Evolutionary conservation across 2,329 filamentous ascomycete species (phyloP).

Genomic region (Monilinia vaccinii-corymbosi): DNA sequence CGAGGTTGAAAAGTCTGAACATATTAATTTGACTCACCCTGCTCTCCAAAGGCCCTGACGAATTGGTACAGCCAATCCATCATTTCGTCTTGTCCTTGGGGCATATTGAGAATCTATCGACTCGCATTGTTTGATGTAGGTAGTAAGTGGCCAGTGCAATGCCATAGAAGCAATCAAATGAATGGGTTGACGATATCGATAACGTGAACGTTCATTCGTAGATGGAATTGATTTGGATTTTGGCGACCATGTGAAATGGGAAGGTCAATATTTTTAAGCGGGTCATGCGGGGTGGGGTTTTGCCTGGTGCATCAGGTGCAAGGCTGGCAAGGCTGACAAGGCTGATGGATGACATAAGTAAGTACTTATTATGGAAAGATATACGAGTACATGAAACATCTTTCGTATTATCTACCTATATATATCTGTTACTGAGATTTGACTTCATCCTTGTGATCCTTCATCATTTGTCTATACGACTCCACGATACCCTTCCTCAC

Average conservation of each 20-base stretch:
- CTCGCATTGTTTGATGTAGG: background rate
- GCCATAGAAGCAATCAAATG: background rate
- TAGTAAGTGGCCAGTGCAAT: background rate
- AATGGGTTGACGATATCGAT: background rate
- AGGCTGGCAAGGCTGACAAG: background rate
- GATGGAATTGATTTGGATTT: no score
- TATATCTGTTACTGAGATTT: background rate
- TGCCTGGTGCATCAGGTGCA: background rate
- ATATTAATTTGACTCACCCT: slow-evolving; percentile 1
- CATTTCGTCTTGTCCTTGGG: slow-evolving; percentile 6
- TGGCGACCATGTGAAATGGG: background rate
- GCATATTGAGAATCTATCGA: slow-evolving; percentile 1
- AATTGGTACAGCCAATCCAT: slow-evolving; percentile 6
- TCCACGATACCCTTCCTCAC: slow-evolving; percentile 64
- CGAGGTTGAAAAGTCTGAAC: background rate
- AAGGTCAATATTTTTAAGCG: background rate
- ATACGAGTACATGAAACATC: no score
- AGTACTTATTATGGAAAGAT: no score
- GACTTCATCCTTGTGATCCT: slow-evolving; percentile 30
- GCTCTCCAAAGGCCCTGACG: background rate
- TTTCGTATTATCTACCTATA: no score
- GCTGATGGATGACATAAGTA: background rate
- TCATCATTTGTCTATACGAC: slow-evolving; percentile 63
- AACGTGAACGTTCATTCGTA: background rate
- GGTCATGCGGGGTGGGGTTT: background rate